Evolutionary conservation across 768 basidiomycete species (phyloP).

Genomic region (Sporobolomyces roseus): DNA sequence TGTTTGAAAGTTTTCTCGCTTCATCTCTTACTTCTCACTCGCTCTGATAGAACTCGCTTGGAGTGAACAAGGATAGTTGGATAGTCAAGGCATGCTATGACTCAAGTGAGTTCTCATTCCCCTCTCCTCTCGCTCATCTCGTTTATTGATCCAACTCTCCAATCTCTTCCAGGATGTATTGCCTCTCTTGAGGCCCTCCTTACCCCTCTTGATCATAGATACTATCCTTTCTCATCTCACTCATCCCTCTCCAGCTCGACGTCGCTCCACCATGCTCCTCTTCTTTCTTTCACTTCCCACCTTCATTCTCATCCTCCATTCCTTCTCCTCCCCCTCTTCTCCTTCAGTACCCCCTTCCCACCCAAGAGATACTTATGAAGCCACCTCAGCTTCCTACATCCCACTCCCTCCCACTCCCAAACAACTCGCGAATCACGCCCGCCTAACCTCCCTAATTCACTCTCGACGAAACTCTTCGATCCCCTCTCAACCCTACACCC

Average conservation of each 20-base stretch:
- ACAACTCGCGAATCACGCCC: not conserved
- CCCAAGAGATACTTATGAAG: no score
- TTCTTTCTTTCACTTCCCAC: not conserved
- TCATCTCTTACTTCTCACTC: not conserved
- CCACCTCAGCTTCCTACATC: not conserved
- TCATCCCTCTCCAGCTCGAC: not conserved
- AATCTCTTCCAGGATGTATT: not conserved
- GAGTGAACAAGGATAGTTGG: no score
- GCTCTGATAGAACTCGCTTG: no score
- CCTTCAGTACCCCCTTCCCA: no score
- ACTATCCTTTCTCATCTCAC: not conserved
- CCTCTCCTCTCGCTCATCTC: not conserved
- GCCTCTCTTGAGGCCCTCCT: not conserved
- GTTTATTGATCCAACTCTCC: not conserved
- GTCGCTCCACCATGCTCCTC: not conserved
- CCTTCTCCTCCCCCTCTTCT: no score
- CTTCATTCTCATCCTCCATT: not conserved
- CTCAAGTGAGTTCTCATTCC: not conserved
- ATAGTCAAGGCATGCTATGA: slow-evolving; percentile 10
- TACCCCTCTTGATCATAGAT: not conserved
- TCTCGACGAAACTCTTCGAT: not conserved
- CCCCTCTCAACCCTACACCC: not conserved
- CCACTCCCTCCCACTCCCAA: not conserved
- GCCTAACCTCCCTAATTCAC: not conserved
- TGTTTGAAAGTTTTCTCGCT: not conserved